Conservation (phyloP, 192 early-diverging fungal species). For the Gaertneriomyces semiglobifer region DNA sequence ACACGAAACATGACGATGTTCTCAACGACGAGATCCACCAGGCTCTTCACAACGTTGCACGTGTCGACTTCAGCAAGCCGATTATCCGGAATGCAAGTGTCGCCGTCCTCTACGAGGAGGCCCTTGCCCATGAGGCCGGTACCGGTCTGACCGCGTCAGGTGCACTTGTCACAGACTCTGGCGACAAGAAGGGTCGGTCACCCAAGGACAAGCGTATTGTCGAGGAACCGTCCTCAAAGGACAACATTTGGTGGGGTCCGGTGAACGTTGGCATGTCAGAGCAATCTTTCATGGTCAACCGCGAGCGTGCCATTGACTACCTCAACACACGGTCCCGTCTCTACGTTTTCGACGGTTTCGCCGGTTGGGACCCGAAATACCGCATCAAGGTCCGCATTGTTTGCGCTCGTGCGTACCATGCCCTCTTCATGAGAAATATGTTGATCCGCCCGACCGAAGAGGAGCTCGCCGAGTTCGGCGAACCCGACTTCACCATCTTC, state of each 20-base stretch:
- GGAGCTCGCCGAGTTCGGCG: conserved; percentile 88
- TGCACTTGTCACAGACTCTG: conserved; percentile 86
- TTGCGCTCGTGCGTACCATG: conserved; percentile 92
- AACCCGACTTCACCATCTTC: conserved; percentile 97
- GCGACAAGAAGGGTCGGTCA: conserved; percentile 86
- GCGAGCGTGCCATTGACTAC: conserved; percentile 93
- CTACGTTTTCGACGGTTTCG: conserved; percentile 93
- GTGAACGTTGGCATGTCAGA: conserved; percentile 86
- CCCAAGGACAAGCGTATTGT: conserved; percentile 98
- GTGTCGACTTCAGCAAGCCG: conserved; percentile 76
- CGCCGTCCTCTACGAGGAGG: conserved; percentile 90
- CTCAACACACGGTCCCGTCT: conserved; percentile 90
- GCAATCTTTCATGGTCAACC: conserved; percentile 84
- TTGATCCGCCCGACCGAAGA: conserved; percentile 89
- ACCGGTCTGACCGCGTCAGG: conserved; percentile 88
- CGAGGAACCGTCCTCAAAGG: conserved; percentile 76
- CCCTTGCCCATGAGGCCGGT: conserved; percentile 77
- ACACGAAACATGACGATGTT: background rate
- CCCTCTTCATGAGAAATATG: conserved; percentile 98
- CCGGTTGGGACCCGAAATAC: conserved; percentile 98
- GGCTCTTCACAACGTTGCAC: conserved; percentile 64
- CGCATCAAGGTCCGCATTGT: conserved; percentile 96
- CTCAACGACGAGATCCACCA: conserved; percentile 53
- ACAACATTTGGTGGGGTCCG: conserved; percentile 98
- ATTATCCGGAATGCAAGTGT: conserved; percentile 82